These are phyloP conservation scores for Serendipita sp. DNA, from an alignment of 768 basidiomycete genomes.

Conservation along the genomic window DNA sequence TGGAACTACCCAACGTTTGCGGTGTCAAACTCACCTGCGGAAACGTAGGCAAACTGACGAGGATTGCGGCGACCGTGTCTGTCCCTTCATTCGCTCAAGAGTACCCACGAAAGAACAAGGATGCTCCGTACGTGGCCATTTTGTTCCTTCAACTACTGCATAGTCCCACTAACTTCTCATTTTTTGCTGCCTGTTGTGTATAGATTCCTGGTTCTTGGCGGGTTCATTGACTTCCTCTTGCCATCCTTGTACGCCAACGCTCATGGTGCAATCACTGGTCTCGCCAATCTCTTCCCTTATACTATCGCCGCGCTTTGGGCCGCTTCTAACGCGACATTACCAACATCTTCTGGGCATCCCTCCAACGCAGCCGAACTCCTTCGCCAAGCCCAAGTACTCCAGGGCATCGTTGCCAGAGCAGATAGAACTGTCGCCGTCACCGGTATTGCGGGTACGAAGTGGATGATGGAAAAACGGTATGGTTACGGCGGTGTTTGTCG, in stretches of 20 bases:
- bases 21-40: constrained; percentile 93
- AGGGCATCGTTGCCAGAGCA: constrained; percentile 64
- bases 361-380: constrained; percentile 27
- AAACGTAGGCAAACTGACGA: constrained; percentile 79
- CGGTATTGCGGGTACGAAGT: constrained; percentile 74
- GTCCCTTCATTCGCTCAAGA: constrained; percentile 34
- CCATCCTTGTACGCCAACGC: constrained; percentile 56
- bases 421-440: constrained; percentile 67
- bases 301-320: constrained; percentile 45
- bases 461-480: constrained; percentile 49
- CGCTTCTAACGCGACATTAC: constrained; percentile 39
- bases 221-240: constrained; percentile 69
- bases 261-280: constrained; percentile 82
- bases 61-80: constrained; percentile 57
- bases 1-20: constrained; percentile 56
- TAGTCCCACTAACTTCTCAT: not conserved
- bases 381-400: constrained; percentile 53
- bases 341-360: constrained; percentile 23
- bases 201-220: constrained; percentile 68
- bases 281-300: constrained; percentile 56
- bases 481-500: constrained; percentile 75
- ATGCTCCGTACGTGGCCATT: constrained; percentile 26
- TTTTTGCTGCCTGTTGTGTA: not conserved
- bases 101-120: constrained; percentile 51
- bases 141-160: not conserved